phyloP scores from a whole-genome alignment of 2,329 filamentous ascomycete genomes.

The Talaromyces albobiverticillius region DNA sequence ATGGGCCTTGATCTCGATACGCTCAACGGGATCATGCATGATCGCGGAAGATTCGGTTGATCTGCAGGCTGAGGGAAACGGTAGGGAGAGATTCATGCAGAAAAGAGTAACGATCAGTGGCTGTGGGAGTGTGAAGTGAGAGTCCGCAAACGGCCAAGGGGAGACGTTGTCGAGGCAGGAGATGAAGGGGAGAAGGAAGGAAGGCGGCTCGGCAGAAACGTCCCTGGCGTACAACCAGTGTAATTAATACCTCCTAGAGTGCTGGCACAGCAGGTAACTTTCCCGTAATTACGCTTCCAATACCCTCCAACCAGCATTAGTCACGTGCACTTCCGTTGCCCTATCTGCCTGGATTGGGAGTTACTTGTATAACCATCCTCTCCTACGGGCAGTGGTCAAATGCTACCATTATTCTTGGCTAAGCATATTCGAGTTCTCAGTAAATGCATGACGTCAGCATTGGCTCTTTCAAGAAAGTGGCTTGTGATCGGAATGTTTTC shows the following conservation, averaged over 20 bases:
- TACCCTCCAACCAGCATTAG: neutral
- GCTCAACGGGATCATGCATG: neutral
- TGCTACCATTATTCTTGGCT: neutral
- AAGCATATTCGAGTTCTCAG: neutral
- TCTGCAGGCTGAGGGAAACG: neutral
- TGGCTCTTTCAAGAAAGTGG: neutral
- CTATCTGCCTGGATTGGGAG: neutral
- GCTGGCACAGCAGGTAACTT: neutral
- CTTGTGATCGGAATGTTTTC: neutral
- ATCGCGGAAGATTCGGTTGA: neutral
- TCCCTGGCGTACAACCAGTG: neutral
- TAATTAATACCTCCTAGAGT: conserved; percentile 2
- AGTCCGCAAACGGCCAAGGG: conserved; percentile 6
- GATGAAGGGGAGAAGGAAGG: neutral
- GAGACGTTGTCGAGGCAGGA: neutral
- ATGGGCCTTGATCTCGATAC: conserved; percentile 1
- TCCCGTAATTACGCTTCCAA: conserved; percentile 1
- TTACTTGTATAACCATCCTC: no score
- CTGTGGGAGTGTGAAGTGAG: neutral
- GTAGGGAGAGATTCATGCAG: neutral
- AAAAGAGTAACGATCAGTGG: neutral
- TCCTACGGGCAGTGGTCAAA: neutral
- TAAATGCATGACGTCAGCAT: neutral
- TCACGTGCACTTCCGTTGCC: conserved; percentile 8
- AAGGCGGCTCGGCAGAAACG: no score